Evolutionary conservation across 371 early-diverging fungal genomes (phyloP).

Genomic region (Haplosporangium sp.): DNA sequence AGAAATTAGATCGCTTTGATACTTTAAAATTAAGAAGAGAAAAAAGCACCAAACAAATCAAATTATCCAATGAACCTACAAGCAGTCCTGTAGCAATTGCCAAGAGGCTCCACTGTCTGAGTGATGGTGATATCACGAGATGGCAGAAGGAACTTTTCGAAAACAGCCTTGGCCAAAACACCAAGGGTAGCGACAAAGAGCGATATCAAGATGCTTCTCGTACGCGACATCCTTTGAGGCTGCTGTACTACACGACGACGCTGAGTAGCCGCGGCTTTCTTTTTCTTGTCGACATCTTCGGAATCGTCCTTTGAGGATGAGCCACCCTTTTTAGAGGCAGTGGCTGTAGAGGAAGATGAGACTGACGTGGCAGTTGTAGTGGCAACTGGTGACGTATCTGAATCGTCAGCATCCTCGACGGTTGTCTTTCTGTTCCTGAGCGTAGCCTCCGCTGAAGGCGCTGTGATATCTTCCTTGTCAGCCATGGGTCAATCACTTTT

Average conservation of each 20-base stretch:
- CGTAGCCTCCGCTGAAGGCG: neutral
- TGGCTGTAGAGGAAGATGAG: conserved; percentile 9
- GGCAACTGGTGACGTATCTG: conserved; percentile 26
- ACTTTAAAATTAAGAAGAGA: too few species aligned
- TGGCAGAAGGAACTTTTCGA: conserved; percentile 23
- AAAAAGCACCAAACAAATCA: too few species aligned
- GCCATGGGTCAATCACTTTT: conserved; percentile 5
- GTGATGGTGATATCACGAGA: conserved; percentile 35
- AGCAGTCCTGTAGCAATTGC: conserved; percentile 45
- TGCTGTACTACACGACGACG: conserved; percentile 2
- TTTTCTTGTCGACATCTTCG: conserved; percentile 26
- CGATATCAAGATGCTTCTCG: conserved; percentile 24
- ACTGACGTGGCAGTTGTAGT: conserved; percentile 34
- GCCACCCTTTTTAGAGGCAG: conserved; percentile 2
- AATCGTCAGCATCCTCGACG: conserved; percentile 44
- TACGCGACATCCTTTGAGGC: conserved; percentile 5
- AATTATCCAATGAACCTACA: conserved; percentile 16
- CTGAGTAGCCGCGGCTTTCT: conserved; percentile 1
- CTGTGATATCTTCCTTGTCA: conserved; percentile 11
- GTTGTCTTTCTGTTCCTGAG: conserved; percentile 45
- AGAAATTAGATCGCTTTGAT: neutral
- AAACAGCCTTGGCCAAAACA: conserved; percentile 34
- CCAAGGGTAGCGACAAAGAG: conserved; percentile 32
- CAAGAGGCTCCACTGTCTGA: conserved; percentile 36
- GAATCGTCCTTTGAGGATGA: conserved; percentile 3